Percentiles rank a stretch among this genome's conserved stretches.
These are phyloP conservation scores for Cryptococcus sp. DNA, from an alignment of 1,284 basidiomycete species.

Conservation along the genomic window DNA sequence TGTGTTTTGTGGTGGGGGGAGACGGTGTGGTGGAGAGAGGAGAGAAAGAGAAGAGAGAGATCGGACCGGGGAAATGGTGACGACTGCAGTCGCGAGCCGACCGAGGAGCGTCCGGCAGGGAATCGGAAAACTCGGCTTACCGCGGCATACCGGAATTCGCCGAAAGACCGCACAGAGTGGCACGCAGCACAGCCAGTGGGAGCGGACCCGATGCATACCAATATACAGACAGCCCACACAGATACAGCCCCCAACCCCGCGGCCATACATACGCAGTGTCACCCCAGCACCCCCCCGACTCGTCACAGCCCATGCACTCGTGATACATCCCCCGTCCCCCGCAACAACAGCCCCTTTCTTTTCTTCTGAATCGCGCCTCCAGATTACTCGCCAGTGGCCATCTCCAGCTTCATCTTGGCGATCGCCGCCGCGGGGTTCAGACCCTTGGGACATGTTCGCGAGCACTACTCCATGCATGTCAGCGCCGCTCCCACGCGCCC, in stretches of 20 bases:
- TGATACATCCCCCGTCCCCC: background rate
- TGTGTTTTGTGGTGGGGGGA: slow-evolving; percentile 2
- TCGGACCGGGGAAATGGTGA: background rate
- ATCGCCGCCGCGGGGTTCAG: slow-evolving; percentile 81
- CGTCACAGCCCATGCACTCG: background rate
- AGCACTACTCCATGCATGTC: slow-evolving; percentile 53
- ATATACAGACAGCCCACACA: slow-evolving; percentile 1
- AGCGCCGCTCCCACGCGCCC: background rate
- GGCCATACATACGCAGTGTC: background rate
- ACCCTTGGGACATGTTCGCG: slow-evolving; percentile 92
- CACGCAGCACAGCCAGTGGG: background rate
- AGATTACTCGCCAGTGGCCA: slow-evolving; percentile 60
- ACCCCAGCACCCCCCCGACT: background rate
- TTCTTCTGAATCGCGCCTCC: background rate
- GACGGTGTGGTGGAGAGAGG: slow-evolving; percentile 1
- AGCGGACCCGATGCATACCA: slow-evolving; percentile 1
- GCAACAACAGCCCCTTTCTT: background rate
- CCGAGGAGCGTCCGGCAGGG: background rate
- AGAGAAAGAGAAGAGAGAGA: slow-evolving; percentile 1
- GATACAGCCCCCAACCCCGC: background rate
- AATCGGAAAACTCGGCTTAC: slow-evolving; percentile 2
- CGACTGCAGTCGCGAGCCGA: background rate
- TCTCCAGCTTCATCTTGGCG: slow-evolving; percentile 83
- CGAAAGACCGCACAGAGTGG: slow-evolving; percentile 2
- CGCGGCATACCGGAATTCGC: slow-evolving; percentile 5